A percentile compares a stretch with the other conserved stretches of the same genome.
These are phyloP conservation scores for Fraxinus greggii DNA, from an alignment of 305 asterid genomes.

Conservation along the genomic window DNA sequence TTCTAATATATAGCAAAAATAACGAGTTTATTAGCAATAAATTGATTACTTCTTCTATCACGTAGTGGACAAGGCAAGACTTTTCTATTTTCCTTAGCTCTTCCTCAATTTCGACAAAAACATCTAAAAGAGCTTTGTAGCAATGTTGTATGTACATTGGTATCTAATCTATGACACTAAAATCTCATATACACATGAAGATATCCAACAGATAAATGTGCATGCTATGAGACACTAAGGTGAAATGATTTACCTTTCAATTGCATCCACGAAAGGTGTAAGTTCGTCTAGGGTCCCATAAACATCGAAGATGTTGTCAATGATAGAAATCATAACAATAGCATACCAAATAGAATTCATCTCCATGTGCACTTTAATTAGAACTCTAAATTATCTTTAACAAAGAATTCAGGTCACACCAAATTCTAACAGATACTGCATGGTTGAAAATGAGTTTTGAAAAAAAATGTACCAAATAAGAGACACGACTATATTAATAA, in stretches of 20 bases:
- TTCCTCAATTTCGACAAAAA: constrained; percentile 34
- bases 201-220: too few species aligned
- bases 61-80: constrained; percentile 26
- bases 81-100: constrained; percentile 22
- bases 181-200: constrained; percentile 25
- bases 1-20: not conserved
- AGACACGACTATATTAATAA: too few species aligned
- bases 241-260: constrained; percentile 32
- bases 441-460: too few species aligned
- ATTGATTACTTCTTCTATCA: constrained; percentile 41
- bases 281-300: constrained; percentile 41
- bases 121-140: constrained; percentile 21
- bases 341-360: too few species aligned
- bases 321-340: not conserved
- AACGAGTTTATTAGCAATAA: not conserved
- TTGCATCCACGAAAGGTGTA: constrained; percentile 25
- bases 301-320: constrained; percentile 35
- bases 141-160: constrained; percentile 26
- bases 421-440: too few species aligned
- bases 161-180: constrained; percentile 9
- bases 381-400: too few species aligned
- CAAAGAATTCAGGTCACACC: too few species aligned
- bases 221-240: too few species aligned
- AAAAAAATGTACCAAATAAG: too few species aligned
- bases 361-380: too few species aligned